Conservation (phyloP, 169 alveolate genomes). For the Cryptosporidium sp. region DNA sequence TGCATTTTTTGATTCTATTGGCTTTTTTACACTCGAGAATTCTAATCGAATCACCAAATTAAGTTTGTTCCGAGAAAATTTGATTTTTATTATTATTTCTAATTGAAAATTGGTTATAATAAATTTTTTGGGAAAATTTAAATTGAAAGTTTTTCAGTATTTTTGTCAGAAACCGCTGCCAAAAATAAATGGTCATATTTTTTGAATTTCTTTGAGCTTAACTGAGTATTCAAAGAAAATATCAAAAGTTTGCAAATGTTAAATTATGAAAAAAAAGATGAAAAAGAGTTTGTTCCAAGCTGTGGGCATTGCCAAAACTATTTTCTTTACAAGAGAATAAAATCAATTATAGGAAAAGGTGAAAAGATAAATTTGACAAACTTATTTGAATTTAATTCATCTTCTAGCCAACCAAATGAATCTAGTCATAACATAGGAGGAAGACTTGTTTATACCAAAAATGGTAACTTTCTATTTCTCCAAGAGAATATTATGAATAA, state of each 20-base stretch:
- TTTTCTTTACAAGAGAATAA: not conserved
- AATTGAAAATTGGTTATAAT: not conserved
- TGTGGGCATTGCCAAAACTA: conserved; percentile 28
- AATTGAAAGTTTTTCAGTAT: not conserved
- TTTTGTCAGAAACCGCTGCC: not conserved
- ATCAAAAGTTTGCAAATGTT: not conserved
- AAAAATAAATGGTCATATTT: not conserved
- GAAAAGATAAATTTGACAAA: not conserved
- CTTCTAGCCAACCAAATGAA: not conserved
- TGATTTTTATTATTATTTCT: not conserved
- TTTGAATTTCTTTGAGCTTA: conserved; percentile 1
- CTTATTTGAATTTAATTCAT: not conserved
- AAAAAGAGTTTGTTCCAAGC: conserved; percentile 13
- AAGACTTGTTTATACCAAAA: conserved; percentile 25
- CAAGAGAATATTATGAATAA: not conserved
- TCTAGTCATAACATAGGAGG: conserved; percentile 10
- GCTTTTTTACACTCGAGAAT: no score
- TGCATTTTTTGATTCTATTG: no score
- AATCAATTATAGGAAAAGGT: not conserved
- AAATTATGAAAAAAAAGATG: conserved; percentile 7
- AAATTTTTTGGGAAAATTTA: not conserved
- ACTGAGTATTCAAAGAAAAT: not conserved
- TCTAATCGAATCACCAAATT: no score
- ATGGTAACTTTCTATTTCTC: conserved; percentile 36
- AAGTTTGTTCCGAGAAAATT: not conserved